Evolutionary conservation across 352 stramenopile genomes (phyloP), one percentile per base, ranked within the genome.

Genomic region (Phytopythium boreale): DNA sequence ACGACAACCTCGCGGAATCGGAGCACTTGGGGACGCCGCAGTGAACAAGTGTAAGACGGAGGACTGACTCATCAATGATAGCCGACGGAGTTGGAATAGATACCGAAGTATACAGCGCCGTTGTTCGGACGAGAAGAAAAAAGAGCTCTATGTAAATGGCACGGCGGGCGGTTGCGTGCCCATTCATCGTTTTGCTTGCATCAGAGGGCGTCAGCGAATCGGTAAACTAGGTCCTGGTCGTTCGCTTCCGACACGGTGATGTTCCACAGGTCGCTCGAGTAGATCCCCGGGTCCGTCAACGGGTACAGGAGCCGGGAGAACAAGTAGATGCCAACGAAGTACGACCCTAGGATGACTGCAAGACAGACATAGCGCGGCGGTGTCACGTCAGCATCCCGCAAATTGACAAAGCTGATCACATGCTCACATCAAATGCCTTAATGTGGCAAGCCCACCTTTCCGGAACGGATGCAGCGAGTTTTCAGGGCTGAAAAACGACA

Each of bases 201-300:
- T 78, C 58, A 81, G n/a, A 78, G 62, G 51, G 74, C 69, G 61
- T 76, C 71, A 22, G 70, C 68, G 62, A 81, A 84, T 31, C 64
- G 56, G 31, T 79, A 82, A 56, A 80, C 68, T 34, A 84, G 27
- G 24, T 87, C 75, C 46, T 80, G 66, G 46, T 76, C 69, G 67
- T 57, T 62, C 71, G 8, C 56, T 39, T 66, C 49, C 55, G 76
- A 82, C 56, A 76, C 82, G 12, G 86, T 94, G 63, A 87, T 63
- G 63, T 95, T 95, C 86, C 86, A 95, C 61, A 95, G 79, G 47
- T 86, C 73, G 5, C 80, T 90, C 22, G 77, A 84, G 70, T 95
- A 95, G 58, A 94, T 86, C 62, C 81, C 77, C 52, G 87, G 84
- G 55, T 91, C 79, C 52, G 87, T 94, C 61, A 90, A 62, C 39